Conservation (phyloP, 139 green algal genomes). For the Micractinium sp. region DNA sequence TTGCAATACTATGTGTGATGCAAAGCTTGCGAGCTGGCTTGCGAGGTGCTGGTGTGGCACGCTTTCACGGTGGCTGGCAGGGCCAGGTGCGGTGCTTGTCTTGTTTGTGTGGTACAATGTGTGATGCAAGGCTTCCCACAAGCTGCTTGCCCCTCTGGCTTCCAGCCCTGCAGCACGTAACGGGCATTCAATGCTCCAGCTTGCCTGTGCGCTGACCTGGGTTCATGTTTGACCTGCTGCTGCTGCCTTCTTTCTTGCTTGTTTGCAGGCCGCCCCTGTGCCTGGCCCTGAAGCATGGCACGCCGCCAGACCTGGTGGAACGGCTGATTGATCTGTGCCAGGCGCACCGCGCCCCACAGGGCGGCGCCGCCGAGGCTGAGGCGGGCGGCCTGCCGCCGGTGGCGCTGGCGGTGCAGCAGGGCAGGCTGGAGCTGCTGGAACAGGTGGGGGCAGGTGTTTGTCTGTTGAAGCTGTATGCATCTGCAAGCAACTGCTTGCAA, state of each 20-base stretch:
- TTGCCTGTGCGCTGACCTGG: no score
- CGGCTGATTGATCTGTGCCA: not conserved
- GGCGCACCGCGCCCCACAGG: not conserved
- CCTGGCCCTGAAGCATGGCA: not conserved
- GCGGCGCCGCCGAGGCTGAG: not conserved
- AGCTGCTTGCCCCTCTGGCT: no score
- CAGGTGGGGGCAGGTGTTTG: not conserved
- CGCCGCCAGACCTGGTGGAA: not conserved
- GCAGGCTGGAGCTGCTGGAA: not conserved
- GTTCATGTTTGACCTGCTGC: not conserved
- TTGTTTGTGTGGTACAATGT: no score
- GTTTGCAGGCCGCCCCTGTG: conserved; percentile 15
- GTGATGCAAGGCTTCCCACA: no score
- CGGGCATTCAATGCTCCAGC: no score
- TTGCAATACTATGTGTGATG: no score
- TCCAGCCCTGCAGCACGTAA: no score
- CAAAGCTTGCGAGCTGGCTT: no score
- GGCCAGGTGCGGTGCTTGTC: not conserved
- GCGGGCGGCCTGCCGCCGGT: not conserved
- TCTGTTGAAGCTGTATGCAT: not conserved
- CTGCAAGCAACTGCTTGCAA: no score
- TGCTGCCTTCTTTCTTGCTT: not conserved
- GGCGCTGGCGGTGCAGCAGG: not conserved
- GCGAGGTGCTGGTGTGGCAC: no score
- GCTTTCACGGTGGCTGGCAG: not conserved